Conservation (phyloP, 345 rosid genomes). For the Eucalyptus albens region DNA sequence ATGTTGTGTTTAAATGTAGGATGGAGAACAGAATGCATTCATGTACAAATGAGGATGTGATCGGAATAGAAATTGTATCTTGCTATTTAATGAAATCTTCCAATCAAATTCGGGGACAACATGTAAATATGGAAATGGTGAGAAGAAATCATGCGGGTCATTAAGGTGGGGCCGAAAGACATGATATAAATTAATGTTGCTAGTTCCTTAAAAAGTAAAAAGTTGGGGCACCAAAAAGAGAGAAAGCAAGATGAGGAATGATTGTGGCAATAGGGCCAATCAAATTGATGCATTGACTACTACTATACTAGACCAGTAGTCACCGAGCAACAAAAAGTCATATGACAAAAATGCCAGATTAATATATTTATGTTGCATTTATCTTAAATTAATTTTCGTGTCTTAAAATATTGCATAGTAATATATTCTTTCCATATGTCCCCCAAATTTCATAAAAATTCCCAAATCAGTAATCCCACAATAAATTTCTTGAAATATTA, state of each 20-base stretch:
- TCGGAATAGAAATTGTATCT: not conserved
- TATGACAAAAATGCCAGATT: not conserved
- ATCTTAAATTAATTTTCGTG: not conserved
- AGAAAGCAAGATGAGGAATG: not conserved
- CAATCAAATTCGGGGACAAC: not conserved
- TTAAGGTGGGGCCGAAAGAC: not conserved
- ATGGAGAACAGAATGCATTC: not conserved
- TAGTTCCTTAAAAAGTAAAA: not conserved
- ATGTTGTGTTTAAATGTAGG: not conserved
- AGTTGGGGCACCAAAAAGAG: not conserved
- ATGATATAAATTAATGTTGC: not conserved
- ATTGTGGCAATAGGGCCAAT: not conserved
- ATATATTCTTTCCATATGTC: too few species aligned
- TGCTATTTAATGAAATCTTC: not conserved
- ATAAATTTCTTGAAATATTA: not conserved
- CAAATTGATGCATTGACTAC: not conserved
- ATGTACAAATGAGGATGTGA: not conserved
- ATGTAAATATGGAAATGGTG: not conserved
- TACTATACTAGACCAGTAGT: not conserved
- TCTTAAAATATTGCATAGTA: not conserved
- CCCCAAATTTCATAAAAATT: not conserved
- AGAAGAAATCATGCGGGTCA: not conserved
- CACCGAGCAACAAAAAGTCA: not conserved
- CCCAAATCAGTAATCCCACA: fast-evolving
- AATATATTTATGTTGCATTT: not conserved